Evolutionary conservation across 371 early-diverging fungal species (phyloP).

Genomic region (Saksenaea vasiformis): DNA sequence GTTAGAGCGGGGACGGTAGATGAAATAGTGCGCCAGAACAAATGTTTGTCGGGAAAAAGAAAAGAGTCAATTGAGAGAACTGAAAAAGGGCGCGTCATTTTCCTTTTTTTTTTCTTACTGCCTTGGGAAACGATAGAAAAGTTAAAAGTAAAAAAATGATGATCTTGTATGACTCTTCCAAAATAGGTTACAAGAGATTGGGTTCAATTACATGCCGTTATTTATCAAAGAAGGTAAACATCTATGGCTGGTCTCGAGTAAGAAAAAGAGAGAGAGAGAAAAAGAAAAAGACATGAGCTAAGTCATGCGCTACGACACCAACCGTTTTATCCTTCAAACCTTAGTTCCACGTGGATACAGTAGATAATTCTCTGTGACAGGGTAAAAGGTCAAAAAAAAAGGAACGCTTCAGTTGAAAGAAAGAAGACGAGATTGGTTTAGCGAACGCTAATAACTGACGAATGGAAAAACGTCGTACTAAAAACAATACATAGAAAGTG

Average conservation of each 20-base stretch:
- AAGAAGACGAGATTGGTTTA: neutral
- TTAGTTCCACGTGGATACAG: neutral
- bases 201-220: neutral
- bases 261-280: too few species aligned
- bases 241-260: neutral
- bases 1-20: too few species aligned
- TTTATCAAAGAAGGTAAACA: neutral
- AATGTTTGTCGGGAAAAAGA: neutral
- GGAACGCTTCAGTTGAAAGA: too few species aligned
- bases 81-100: neutral
- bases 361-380: conserved; percentile 1
- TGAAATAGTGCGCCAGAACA: neutral
- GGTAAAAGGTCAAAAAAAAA: too few species aligned
- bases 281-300: neutral
- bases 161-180: conserved; percentile 3
- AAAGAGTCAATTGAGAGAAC: neutral
- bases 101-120: neutral
- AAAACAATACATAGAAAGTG: neutral
- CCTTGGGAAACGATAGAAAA: neutral
- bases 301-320: neutral
- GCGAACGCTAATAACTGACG: neutral
- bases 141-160: neutral
- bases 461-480: neutral
- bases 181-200: conserved; percentile 2
- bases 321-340: neutral